Evolutionary conservation across 345 rosid species (phyloP).

Genomic region (Arabis alpina): DNA sequence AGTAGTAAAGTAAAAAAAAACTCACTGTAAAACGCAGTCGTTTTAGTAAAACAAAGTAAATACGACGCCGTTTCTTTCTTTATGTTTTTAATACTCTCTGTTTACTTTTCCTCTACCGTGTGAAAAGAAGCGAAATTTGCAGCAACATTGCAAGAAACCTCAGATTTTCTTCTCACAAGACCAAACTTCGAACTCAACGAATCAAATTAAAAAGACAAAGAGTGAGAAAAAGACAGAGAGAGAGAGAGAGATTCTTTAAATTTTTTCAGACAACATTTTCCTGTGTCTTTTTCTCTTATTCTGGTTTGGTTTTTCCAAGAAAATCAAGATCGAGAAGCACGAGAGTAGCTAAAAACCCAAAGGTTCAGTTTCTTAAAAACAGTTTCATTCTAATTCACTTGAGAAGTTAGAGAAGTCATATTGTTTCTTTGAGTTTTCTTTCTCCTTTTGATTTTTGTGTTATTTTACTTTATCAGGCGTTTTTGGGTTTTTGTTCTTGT

Average conservation of each 20-base stretch:
- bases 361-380: neutral
- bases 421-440: neutral
- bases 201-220: slow-evolving; percentile 9
- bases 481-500: slow-evolving; percentile 11
- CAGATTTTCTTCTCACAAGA: slow-evolving; percentile 41
- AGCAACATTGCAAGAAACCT: slow-evolving; percentile 18
- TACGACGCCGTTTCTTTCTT: slow-evolving; percentile 25
- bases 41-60: neutral
- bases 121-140: slow-evolving; percentile 35
- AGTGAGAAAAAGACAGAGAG: slow-evolving; percentile 1
- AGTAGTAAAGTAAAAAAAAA: slow-evolving; percentile 3
- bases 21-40: slow-evolving; percentile 30
- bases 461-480: neutral
- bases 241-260: neutral
- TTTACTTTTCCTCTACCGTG: slow-evolving; percentile 23
- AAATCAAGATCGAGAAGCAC: slow-evolving; percentile 32
- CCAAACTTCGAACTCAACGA: slow-evolving; percentile 45
- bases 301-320: slow-evolving; percentile 26
- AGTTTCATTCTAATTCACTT: neutral
- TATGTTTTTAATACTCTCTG: slow-evolving; percentile 10
- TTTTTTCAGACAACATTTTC: slow-evolving; percentile 16
- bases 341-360: slow-evolving; percentile 26
- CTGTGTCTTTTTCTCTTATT: slow-evolving; percentile 30
- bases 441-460: slow-evolving; percentile 15
- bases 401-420: neutral